Evolutionary conservation across 2,329 filamentous ascomycete genomes (phyloP).

Genomic region (Thermomyces lanuginosus): DNA sequence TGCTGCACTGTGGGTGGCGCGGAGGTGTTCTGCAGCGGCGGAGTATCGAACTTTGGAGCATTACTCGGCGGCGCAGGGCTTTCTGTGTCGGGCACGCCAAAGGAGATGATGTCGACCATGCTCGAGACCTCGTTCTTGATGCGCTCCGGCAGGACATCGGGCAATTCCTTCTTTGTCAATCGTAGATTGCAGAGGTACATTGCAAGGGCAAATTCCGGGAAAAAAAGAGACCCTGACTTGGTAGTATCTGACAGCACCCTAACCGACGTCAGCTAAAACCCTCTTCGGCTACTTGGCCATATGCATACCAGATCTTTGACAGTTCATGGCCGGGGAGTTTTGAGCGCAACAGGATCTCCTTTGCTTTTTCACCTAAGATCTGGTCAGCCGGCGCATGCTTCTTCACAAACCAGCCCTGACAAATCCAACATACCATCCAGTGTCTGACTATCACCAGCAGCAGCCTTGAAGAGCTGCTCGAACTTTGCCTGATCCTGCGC

Average conservation of each 20-base stretch:
- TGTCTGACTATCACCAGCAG: slow-evolving; percentile 66
- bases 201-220: slow-evolving; percentile 90
- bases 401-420: slow-evolving; percentile 1
- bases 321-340: slow-evolving; percentile 74
- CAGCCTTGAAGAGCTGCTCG: slow-evolving; percentile 92
- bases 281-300: background rate
- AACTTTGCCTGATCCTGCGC: slow-evolving; percentile 91
- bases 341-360: slow-evolving; percentile 74
- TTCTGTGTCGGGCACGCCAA: slow-evolving; percentile 65
- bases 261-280: slow-evolving; percentile 4
- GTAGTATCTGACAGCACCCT: slow-evolving; percentile 92
- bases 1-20: slow-evolving; percentile 42
- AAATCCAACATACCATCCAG: slow-evolving; percentile 47
- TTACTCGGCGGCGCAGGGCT: slow-evolving; percentile 40
- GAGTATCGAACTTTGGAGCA: slow-evolving; percentile 52
- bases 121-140: slow-evolving; percentile 95
- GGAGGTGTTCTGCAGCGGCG: slow-evolving; percentile 32
- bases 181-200: slow-evolving; percentile 98
- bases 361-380: slow-evolving; percentile 43
- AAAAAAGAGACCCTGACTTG: slow-evolving; percentile 86
- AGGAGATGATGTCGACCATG: slow-evolving; percentile 99
- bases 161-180: slow-evolving; percentile 71
- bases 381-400: slow-evolving; percentile 5
- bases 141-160: slow-evolving; percentile 57
- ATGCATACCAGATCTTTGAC: slow-evolving; percentile 71